A percentile compares a stretch with the other conserved stretches of the same genome.
phyloP scores from a whole-genome alignment of 2,329 filamentous ascomycete genomes.

The Zymoseptoria brevis region DNA sequence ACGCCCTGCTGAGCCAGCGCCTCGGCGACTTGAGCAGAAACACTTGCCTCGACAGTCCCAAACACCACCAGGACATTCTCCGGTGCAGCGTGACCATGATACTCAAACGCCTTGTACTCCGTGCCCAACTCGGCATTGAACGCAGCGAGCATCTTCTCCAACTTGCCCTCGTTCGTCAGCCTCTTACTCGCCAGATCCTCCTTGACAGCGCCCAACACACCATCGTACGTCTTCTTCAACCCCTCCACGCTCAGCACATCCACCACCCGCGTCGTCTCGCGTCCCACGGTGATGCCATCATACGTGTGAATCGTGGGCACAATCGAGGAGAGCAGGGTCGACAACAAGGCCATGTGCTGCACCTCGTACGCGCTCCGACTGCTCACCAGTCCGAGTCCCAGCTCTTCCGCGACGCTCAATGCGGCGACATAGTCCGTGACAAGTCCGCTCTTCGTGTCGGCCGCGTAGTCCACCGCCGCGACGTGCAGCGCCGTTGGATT shows the following conservation, averaged over 20 bases:
- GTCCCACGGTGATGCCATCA: slow-evolving; percentile 73
- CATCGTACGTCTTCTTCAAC: slow-evolving; percentile 60
- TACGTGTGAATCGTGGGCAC: slow-evolving; percentile 70
- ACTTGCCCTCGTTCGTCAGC: slow-evolving; percentile 62
- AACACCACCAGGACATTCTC: slow-evolving; percentile 85
- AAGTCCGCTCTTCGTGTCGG: slow-evolving; percentile 56
- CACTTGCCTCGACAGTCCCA: slow-evolving; percentile 80
- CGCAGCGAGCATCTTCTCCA: slow-evolving; percentile 60
- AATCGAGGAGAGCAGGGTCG: slow-evolving; percentile 69
- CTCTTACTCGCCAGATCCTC: slow-evolving; percentile 43
- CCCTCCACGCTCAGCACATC: slow-evolving; percentile 69
- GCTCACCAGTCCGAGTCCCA: slow-evolving; percentile 77
- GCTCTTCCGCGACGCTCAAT: slow-evolving; percentile 75
- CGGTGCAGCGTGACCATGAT: slow-evolving; percentile 72
- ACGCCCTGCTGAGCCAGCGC: slow-evolving; percentile 64
- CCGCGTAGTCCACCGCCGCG: slow-evolving; percentile 77
- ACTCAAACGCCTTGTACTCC: slow-evolving; percentile 88
- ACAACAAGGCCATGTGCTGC: slow-evolving; percentile 90
- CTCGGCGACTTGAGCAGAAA: slow-evolving; percentile 71
- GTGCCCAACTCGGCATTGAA: slow-evolving; percentile 91
- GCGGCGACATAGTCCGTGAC: slow-evolving; percentile 81
- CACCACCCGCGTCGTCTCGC: slow-evolving; percentile 74
- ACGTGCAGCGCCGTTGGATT: slow-evolving; percentile 91
- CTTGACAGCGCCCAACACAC: slow-evolving; percentile 57
- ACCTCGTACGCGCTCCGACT: slow-evolving; percentile 83